Percentiles rank a stretch among this genome's conserved stretches.
These are phyloP conservation scores for Chlorella vulgaris DNA, from an alignment of 139 green algal genomes.

Conservation along the genomic window DNA sequence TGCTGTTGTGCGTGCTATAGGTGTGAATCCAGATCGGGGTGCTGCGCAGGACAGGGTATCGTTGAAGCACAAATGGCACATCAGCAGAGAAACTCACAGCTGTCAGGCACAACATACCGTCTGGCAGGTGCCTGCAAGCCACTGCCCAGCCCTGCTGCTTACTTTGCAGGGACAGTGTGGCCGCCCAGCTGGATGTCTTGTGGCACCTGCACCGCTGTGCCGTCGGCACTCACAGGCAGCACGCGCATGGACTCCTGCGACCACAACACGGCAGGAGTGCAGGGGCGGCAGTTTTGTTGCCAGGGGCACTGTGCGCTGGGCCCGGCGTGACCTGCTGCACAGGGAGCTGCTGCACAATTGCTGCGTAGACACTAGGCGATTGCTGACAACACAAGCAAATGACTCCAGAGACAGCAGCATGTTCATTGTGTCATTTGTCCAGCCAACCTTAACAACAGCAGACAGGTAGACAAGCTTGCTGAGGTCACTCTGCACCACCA, in stretches of 20 bases:
- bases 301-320: not conserved
- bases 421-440: too few species aligned
- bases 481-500: not conserved
- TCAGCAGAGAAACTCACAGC: too few species aligned
- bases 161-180: slow-evolving; percentile 33
- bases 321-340: not conserved
- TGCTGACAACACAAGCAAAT: too few species aligned
- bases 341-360: not conserved
- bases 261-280: not conserved
- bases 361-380: too few species aligned
- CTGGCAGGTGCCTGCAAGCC: not conserved
- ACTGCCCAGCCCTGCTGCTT: slow-evolving; percentile 15
- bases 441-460: not conserved
- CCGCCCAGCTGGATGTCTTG: slow-evolving; percentile 21
- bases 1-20: not conserved
- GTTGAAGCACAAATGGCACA: too few species aligned
- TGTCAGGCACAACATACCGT: not conserved
- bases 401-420: too few species aligned
- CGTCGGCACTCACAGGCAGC: slow-evolving; percentile 35
- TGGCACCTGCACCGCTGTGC: slow-evolving; percentile 22
- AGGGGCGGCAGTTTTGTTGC: too few species aligned
- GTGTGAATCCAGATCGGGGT: not conserved
- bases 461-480: not conserved
- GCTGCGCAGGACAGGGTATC: not conserved
- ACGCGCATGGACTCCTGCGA: slow-evolving; percentile 41